Base-by-base conservation (phyloP, 257 asterid genomes). In the Primulina huaijiensis region DNA sequence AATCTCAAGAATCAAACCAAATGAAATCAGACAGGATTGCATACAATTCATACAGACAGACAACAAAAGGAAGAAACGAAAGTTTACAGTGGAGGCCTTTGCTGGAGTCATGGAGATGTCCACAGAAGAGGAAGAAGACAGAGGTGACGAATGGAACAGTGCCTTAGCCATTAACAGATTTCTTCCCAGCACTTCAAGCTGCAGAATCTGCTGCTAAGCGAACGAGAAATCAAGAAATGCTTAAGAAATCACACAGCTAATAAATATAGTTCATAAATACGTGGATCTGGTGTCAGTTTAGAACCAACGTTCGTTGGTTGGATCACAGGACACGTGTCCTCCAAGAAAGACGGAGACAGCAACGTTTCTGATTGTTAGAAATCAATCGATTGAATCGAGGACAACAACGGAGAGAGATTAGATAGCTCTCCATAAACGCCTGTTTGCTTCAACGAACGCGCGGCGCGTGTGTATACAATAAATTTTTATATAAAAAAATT, bases 351-450 rank as follows among this genome's bases (percentile, higher is more conserved):
- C 57, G 57, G 57, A 50, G 57, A 14, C 1, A 50, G 17, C 57
- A 50, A 50, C 57, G 20, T 50, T 17, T 17, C 3, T 50, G 5
- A 4, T 50, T 50, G 21, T 50, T 50, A 1, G 19, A 50, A 50
- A 16, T 50, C 8, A 20, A 17, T 16, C 57, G 57, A 50, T 50
- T 16, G 21, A 50, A 50, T 50, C 57, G 57, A 50, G 57, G 21
- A 16, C 21, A 16, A 17, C 2, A 5, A 33, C 14, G 14, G 0
- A 4, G 19, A 12, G 3, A 46, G 14, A 46, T 46, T 14, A 3
- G 55, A 16, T 46, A 14, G 55, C 11, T 37, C 4, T 23, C 1
- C 1, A 10, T 40, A 56, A 64, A 64, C 69, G 81, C 38, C 79
- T 64, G 75, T 62, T 67, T 35, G 66, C 40, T 37, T 40, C 64